Base-by-base conservation (phyloP, 2,329 filamentous ascomycete genomes). In the Cytospora chrysosperma region DNA sequence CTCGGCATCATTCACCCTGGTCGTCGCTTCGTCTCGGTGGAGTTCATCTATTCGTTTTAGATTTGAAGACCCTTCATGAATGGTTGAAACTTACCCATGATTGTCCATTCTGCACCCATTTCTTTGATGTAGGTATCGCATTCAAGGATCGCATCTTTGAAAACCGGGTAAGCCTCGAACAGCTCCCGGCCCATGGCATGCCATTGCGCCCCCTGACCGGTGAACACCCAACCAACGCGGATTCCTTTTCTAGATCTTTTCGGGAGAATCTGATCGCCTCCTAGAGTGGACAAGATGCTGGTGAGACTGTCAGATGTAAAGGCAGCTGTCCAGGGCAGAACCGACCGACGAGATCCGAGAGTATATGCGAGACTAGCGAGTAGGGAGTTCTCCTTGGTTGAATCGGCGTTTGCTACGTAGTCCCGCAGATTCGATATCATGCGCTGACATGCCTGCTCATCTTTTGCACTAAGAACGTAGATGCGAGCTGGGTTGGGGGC, bases 131-230 rank as follows among this genome's bases (percentile, higher is more conserved):
- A 61, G 12, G 51, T 53, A 15, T 70, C 69, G 2, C 65, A 66
- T 30, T 67, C 53, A 26, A 67, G 53, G 19, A 73, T 59, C 5
- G 66, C 65, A 6, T 43, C 19, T 37, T 64, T 62, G 61, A 69
- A 70, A 40, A 71, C 56, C 0, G 70, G 68, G 34, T 65, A 67
- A 1, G 65, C 40, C 1, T 65, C 56, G n/a, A 70, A 49, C 4
- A 70, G 65, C 49, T 70, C 68, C 5, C 64, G 54, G 3, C 70
- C 71, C 71, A 73, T 73, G 21, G 66, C 64, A 21, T 47, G 55
- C 69, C 70, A 75, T 62, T 76, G 74, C 3, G 74, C 74, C 4
- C 74, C 74, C 56, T 76, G 74, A 13, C 74, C 74, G 2, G 73
- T 74, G 64, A 75, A 76, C 2, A 70, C 71, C 54, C n/a, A n/a